Conservation (phyloP, 257 asterid species). For the Jacaranda mimosifolia region DNA sequence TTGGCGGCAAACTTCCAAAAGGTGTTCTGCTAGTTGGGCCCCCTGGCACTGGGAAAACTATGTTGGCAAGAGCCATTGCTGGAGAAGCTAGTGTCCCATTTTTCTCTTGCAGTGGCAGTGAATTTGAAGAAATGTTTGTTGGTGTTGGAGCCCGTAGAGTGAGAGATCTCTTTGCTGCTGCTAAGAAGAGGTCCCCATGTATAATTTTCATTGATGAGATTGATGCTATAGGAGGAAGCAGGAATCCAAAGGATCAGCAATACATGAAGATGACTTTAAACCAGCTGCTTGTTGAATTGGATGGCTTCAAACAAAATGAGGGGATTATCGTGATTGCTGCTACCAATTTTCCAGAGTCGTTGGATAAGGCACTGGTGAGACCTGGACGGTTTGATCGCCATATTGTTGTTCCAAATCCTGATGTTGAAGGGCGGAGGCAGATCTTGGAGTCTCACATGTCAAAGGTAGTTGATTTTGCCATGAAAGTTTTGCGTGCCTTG, state of each 20-base stretch:
- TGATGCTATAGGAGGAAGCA: conserved; percentile 96
- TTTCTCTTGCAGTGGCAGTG: conserved; percentile 97
- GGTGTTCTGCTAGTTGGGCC: conserved; percentile 97
- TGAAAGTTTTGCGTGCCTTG: not conserved
- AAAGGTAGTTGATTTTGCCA: conserved; percentile 58
- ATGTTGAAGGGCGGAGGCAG: conserved; percentile 96
- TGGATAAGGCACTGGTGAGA: conserved; percentile 95
- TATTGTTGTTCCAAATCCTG: conserved; percentile 96
- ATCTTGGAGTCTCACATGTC: conserved; percentile 93
- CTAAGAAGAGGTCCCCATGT: conserved; percentile 94
- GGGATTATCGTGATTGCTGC: conserved; percentile 97
- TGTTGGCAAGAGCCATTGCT: conserved; percentile 98
- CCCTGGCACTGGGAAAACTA: conserved; percentile 97
- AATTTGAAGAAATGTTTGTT: conserved; percentile 97
- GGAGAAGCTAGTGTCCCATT: conserved; percentile 99
- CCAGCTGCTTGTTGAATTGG: conserved; percentile 94
- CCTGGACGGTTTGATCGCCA: conserved; percentile 96
- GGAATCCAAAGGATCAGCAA: conserved; percentile 92
- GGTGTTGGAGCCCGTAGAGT: conserved; percentile 99
- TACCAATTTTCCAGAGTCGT: conserved; percentile 87
- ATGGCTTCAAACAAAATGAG: conserved; percentile 96
- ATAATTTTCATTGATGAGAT: conserved; percentile 91
- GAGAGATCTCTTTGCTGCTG: conserved; percentile 92
- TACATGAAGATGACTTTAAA: conserved; percentile 94
- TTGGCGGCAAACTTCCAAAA: conserved; percentile 99